Evolutionary conservation across 129 eudicot species (phyloP).

Genomic region (Deinandra increscens): DNA sequence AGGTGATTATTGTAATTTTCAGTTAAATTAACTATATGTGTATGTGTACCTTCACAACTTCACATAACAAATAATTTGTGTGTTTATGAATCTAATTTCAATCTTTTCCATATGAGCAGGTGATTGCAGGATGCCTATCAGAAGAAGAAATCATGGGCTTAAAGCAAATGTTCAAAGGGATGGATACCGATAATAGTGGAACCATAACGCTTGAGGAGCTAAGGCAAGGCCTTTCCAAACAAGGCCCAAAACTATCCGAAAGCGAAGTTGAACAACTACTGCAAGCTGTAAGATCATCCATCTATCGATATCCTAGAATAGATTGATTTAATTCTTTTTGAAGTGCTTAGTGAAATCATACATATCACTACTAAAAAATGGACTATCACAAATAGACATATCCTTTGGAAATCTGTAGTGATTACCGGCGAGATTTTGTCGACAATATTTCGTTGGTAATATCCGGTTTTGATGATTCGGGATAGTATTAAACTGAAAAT

Average conservation of each 20-base stretch:
- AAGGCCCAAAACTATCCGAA: constrained; percentile 74
- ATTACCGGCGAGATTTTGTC: too few relatives aligned
- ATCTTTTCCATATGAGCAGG: constrained; percentile 33
- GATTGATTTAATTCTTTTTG: too few relatives aligned
- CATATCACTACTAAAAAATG: too few relatives aligned
- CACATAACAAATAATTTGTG: background rate
- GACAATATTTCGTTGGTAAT: too few relatives aligned
- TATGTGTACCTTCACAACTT: too few relatives aligned
- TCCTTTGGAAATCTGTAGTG: too few relatives aligned
- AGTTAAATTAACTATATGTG: too few relatives aligned
- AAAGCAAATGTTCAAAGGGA: constrained; percentile 79
- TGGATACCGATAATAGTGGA: constrained; percentile 77
- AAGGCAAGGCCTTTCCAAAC: constrained; percentile 64
- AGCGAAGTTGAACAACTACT: constrained; percentile 68
- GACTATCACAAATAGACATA: too few relatives aligned
- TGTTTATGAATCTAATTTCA: background rate
- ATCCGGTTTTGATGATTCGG: background rate
- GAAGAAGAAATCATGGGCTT: constrained; percentile 92
- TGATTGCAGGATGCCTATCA: constrained; percentile 83
- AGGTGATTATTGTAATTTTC: too few relatives aligned
- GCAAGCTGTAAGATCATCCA: constrained; percentile 73
- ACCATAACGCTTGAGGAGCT: constrained; percentile 85
- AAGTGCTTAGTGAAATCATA: too few relatives aligned
- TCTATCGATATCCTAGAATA: background rate
- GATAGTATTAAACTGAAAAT: background rate